Percentiles rank a stretch among this genome's conserved stretches.
These are phyloP conservation scores for Penicillium arizonense DNA, from an alignment of 495 filamentous ascomycete genomes.

Conservation along the genomic window DNA sequence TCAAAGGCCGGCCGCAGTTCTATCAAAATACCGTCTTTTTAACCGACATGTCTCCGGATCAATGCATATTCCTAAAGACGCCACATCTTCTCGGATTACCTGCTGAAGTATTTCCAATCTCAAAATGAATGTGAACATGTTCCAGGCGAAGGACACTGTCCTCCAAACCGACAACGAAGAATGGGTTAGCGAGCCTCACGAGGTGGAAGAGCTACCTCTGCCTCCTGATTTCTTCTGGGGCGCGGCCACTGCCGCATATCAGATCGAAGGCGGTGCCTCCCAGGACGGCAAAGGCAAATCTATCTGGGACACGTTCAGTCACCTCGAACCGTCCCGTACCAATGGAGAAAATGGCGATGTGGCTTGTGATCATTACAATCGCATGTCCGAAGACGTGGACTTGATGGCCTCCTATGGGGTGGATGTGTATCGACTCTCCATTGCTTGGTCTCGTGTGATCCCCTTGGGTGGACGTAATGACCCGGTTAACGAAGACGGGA, in stretches of 20 bases:
- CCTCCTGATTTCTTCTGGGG: constrained; percentile 62
- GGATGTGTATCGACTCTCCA: constrained; percentile 65
- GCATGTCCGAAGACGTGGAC: constrained; percentile 62
- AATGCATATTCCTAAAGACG: too few relatives aligned
- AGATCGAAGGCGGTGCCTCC: constrained; percentile 64
- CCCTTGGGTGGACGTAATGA: constrained; percentile 37
- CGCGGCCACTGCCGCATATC: constrained; percentile 70
- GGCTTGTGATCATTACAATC: constrained; percentile 68
- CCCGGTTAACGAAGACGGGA: constrained; percentile 31
- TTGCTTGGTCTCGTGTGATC: constrained; percentile 67
- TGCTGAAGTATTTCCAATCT: too few relatives aligned
- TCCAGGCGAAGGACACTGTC: too few relatives aligned
- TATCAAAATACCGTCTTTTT: too few relatives aligned
- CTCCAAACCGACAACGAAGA: too few relatives aligned
- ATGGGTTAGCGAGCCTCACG: too few relatives aligned
- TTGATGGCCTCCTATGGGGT: constrained; percentile 59
- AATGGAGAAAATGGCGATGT: constrained; percentile 54
- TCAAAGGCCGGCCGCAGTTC: too few relatives aligned
- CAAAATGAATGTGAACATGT: too few relatives aligned
- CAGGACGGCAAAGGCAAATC: constrained; percentile 61
- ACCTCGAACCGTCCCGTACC: constrained; percentile 59
- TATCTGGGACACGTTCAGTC: constrained; percentile 68
- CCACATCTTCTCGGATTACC: too few relatives aligned
- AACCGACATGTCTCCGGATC: too few relatives aligned
- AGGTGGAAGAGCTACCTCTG: too few relatives aligned